These are phyloP conservation scores for Aspergillus baeticus DNA, from an alignment of 495 filamentous ascomycete genomes.

Conservation along the genomic window DNA sequence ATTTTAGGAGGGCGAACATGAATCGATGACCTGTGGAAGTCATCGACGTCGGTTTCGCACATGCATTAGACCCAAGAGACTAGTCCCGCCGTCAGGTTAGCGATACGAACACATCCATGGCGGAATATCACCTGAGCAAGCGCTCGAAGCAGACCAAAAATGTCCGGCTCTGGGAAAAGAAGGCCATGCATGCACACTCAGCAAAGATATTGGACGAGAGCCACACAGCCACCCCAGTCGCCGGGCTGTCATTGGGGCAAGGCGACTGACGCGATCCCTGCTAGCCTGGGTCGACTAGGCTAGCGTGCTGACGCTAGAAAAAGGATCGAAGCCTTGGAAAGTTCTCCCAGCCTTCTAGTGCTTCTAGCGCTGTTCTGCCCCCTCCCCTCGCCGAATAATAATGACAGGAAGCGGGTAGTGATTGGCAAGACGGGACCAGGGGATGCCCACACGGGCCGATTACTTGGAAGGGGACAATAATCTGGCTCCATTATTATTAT, in stretches of 20 bases:
- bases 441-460: conserved; percentile 13
- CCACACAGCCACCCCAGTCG: conserved; percentile 20
- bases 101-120: conserved; percentile 23
- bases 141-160: conserved; percentile 4
- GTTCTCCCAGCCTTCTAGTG: conserved; percentile 24
- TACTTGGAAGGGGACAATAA: conserved; percentile 2
- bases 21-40: conserved; percentile 13
- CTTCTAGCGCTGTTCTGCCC: conserved; percentile 1
- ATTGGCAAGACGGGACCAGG: conserved; percentile 12
- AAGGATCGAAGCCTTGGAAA: conserved; percentile 19
- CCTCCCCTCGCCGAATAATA: neutral
- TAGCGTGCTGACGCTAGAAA: conserved; percentile 23
- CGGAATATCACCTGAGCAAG: conserved; percentile 26
- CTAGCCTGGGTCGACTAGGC: conserved; percentile 6
- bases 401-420: neutral
- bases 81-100: conserved; percentile 7
- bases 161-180: conserved; percentile 3
- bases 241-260: conserved; percentile 12
- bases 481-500: neutral
- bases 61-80: conserved; percentile 18
- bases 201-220: conserved; percentile 16
- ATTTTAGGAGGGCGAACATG: neutral
- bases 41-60: conserved; percentile 17
- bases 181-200: conserved; percentile 14
- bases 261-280: conserved; percentile 13